Base-by-base conservation (phyloP, 1,139 yeast genomes). In the Geotrichum restrictum region DNA sequence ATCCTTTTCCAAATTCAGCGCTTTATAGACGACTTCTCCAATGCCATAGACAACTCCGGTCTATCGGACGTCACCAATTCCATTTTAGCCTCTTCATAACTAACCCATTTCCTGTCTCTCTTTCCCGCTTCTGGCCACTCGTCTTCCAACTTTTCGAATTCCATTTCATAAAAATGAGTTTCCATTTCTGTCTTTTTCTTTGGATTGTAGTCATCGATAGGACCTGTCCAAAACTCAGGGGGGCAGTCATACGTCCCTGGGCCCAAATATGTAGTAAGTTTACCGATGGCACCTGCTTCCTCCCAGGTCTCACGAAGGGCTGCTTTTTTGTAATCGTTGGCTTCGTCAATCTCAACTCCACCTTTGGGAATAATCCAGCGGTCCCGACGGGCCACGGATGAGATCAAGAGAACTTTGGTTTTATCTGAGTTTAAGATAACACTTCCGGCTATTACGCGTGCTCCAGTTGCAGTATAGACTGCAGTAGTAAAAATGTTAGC, bases 231-330 rank as follows among this genome's bases (percentile, higher is more conserved):
- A 2, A 81, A 78, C 67, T 82, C 79, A 38, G 78, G 74, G 7
- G 88, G 88, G 10, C 18, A 4, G 96, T 50, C 76, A 77, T 24
- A 87, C 83, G 1, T 78, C 73, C 32, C 39, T 18, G 39, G 39
- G 0, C 93, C 95, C 44, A 91, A 70, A 56, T 74, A 75, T 45
- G 64, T 61, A 1, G 74, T 61, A 13, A 88, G 75, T 16, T 67
- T 71, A 3, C 96, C 96, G 41, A 78, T 78, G 29, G 85, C 87
- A 0, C 98, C 98, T 0, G 96, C 95, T 68, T 93, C 99, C 69
- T 93, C 98, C 98, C 98, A 93, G 0, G 96, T 87, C 67, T 93
- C 98, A 55, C 99, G 74, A 14, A 78, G 73, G 0, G 98, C 98
- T 6, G 88, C 63, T 51, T 70, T 67, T 52, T 61, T 63, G 16